Conservation (phyloP, 495 filamentous ascomycete species). For the Talaromyces borbonicus region DNA sequence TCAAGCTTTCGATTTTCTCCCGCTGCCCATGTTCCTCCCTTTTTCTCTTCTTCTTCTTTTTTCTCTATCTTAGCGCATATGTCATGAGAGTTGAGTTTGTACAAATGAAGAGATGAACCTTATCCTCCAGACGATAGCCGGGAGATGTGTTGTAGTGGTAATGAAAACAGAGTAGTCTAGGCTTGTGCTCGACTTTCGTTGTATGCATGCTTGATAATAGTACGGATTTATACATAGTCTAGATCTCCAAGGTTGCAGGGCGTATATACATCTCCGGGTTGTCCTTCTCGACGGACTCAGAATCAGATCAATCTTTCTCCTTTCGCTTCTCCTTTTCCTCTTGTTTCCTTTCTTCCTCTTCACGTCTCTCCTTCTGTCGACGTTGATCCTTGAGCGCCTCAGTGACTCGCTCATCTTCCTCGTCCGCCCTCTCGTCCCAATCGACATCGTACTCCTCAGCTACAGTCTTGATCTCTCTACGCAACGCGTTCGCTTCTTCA, state of each 20-base stretch:
- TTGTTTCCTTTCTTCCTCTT: constrained; percentile 35
- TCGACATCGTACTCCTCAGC: constrained; percentile 89
- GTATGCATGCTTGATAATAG: no score
- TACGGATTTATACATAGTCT: no score
- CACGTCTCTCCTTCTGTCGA: constrained; percentile 38
- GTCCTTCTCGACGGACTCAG: no score
- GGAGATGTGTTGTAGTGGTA: no score
- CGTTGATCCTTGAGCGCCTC: constrained; percentile 58
- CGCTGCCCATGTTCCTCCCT: constrained; percentile 2
- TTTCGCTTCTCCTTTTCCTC: constrained; percentile 29
- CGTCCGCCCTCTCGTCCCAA: constrained; percentile 77
- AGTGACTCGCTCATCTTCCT: constrained; percentile 62
- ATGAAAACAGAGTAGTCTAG: not conserved
- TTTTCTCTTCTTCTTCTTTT: not conserved
- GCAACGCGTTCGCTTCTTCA: constrained; percentile 69
- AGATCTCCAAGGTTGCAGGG: no score
- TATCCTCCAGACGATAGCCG: not conserved
- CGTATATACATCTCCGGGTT: no score
- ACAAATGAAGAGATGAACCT: constrained; percentile 1
- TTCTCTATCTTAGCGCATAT: not conserved
- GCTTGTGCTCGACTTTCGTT: not conserved
- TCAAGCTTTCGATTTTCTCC: no score
- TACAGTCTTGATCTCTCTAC: constrained; percentile 71
- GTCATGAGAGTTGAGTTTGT: not conserved
- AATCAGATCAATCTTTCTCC: constrained; percentile 11